Evolutionary conservation across 371 early-diverging fungal genomes (phyloP), one percentile per base, ranked within the genome.

Genomic region (Nematocida displodere): DNA sequence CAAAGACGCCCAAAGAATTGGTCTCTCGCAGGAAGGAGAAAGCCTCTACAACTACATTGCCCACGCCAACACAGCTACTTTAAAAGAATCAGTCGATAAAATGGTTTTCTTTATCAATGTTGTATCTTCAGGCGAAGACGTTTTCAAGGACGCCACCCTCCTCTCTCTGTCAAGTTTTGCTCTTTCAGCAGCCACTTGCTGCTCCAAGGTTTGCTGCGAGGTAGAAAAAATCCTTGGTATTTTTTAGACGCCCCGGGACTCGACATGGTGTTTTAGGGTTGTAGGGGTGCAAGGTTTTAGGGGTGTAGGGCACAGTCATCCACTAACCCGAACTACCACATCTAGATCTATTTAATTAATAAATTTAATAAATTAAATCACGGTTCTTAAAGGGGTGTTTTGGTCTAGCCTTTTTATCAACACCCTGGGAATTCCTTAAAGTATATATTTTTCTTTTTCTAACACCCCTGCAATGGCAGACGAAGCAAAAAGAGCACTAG

Each of bases 1-100:
- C 0, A 87, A 90, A n/a, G 90, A 90, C 33, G 61, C 64, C 37
- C 29, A 29, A 11, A 62, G 59, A 37, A 47, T 82, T 4, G 78
- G 77, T 36, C 39, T 80, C 22, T 59, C 65, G 22, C 58, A 76
- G 46, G 59, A 76, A 5, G 82, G 80, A 4, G 55, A 65, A 42
- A 66, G 58, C 20, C 36, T 76, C 37, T 44, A 26, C 44, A 36
- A 58, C 0, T 62, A 13, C 13, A 28, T 62, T n/a, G 44, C 44
- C 44, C n/a, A n/a, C 44, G 13, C 44, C n/a, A n/a, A 11, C 44
- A 11, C n/a, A 13, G 11, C 44, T n/a, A 11, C 53, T 4, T 42
- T 20, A n/a, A 42, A 20, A 22, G 61, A 46, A 48, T 20, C 3
- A 24, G n/a, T 26, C 2, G 37, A 78, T 17, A 31, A 31, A 11